A percentile compares a stretch with the other conserved stretches of the same genome.
These are phyloP conservation scores for Neofusicoccum sp. DNA, from an alignment of 2,329 filamentous ascomycete species.

Conservation along the genomic window DNA sequence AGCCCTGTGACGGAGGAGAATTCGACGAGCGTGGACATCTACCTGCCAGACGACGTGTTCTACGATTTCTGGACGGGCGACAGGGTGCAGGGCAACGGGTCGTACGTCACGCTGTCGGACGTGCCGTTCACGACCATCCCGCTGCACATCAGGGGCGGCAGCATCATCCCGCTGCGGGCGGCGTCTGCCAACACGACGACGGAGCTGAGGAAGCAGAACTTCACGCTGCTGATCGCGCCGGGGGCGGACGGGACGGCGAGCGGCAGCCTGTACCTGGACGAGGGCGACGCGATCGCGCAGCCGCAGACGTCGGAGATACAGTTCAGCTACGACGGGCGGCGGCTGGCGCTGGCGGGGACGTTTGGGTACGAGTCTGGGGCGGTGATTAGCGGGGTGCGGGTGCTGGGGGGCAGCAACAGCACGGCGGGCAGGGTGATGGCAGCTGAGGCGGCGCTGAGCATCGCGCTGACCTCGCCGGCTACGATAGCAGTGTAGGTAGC, in stretches of 20 bases:
- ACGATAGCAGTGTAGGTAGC: constrained; percentile 5
- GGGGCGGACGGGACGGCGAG: constrained; percentile 62
- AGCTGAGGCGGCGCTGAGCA: background rate
- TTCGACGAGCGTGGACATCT: constrained; percentile 55
- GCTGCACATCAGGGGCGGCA: constrained; percentile 68
- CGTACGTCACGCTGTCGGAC: constrained; percentile 46
- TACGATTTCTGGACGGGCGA: constrained; percentile 62
- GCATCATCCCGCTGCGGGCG: constrained; percentile 63
- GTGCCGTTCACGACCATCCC: constrained; percentile 60
- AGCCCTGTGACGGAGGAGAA: constrained; percentile 58
- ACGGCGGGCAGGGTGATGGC: background rate
- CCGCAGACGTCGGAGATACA: constrained; percentile 57
- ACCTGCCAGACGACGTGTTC: constrained; percentile 61
- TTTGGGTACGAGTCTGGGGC: constrained; percentile 54
- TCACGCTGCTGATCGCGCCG: constrained; percentile 71
- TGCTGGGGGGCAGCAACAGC: constrained; percentile 30
- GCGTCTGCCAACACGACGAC: constrained; percentile 62
- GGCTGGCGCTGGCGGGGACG: constrained; percentile 54
- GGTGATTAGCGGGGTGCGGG: constrained; percentile 30
- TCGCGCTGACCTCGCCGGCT: background rate
- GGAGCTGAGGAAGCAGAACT: constrained; percentile 66
- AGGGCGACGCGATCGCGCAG: constrained; percentile 70
- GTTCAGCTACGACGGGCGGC: constrained; percentile 61
- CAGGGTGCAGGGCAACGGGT: constrained; percentile 50
- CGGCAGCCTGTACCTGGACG: constrained; percentile 75